phyloP scores from a whole-genome alignment of 495 filamentous ascomycete genomes.

The Penicillium antarcticum region DNA sequence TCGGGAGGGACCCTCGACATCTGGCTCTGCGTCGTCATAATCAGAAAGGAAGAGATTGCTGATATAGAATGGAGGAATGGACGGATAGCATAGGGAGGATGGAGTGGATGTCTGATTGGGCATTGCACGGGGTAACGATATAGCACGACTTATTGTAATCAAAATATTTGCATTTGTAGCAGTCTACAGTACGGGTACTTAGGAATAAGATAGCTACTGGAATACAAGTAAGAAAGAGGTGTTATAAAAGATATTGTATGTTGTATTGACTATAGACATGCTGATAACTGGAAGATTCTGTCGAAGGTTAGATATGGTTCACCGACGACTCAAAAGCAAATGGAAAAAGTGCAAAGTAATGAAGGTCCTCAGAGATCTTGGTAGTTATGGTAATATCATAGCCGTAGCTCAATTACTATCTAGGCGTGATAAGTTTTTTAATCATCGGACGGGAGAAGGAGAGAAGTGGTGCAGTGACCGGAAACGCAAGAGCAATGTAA shows the following conservation, averaged over 20 bases:
- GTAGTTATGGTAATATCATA: conserved; percentile 64
- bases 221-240: not conserved
- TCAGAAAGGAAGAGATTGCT: conserved; percentile 14
- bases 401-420: conserved; percentile 80
- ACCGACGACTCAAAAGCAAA: conserved; percentile 17
- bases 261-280: conserved; percentile 3
- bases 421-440: conserved; percentile 70
- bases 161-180: conserved; percentile 18
- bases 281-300: not conserved
- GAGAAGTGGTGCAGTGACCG: not conserved
- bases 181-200: not conserved
- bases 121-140: conserved; percentile 20
- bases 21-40: conserved; percentile 27
- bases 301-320: conserved; percentile 27
- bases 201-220: not conserved
- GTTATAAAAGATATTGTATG: not conserved
- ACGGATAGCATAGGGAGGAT: not conserved
- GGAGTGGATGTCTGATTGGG: conserved; percentile 2
- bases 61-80: conserved; percentile 25
- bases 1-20: conserved; percentile 42
- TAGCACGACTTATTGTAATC: conserved; percentile 34
- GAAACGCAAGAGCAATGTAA: conserved; percentile 1
- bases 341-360: conserved; percentile 6
- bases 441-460: conserved; percentile 57
- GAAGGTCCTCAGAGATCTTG: conserved; percentile 80